Base-by-base conservation (phyloP, 192 early-diverging fungal genomes). In the Chytriomyces sp. region DNA sequence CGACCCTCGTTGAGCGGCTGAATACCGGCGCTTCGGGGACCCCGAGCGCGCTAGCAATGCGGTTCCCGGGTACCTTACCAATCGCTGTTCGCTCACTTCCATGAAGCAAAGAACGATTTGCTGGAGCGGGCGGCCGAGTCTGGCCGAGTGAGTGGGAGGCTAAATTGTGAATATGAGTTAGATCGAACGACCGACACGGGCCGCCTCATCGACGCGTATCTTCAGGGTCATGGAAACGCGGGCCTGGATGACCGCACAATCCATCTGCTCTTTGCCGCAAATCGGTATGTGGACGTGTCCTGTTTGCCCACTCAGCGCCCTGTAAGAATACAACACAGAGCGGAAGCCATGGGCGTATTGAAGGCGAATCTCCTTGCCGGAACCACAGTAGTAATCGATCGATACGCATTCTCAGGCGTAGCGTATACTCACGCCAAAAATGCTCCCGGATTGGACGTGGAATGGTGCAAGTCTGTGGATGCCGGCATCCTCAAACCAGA, bases 401-500 rank as follows among this genome's bases (percentile, higher is more conserved):
- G 98, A 44, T 99, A 99, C 78, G 93, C 94, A 0, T 98, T 93
- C 72, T 98, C 96, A 0, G 98, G 98, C 8, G 92, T 94, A 5
- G 93, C 93, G 1, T 99, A 93, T 72, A 92, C 93, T 0, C 88
- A 89, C 17, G 93, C 95, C 49, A 98, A 99, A 80, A 30, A 34
- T n/a, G 62, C 12, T 2, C 41, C 39, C 10, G 89, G 89, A 0
- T 75, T 96, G 34, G 87, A 91, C 64, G 76, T 93, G 38, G 78
- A 86, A n/a, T 98, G 96, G 96, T 97, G 96, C 78, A 91, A 88
- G 78, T 74, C 82, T 1, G 88, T 91, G 12, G 98, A 99, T 77
- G 78, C 86, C 28, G 96, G 96, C 1, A 80, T 99, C 22, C 71
- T 93, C 0, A 80, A 81, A 4, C 96, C 96, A 19, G 96, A 99